Percentiles rank a stretch among this genome's conserved stretches.
Conservation (phyloP, 1,139 yeast genomes). For the Kodamaea sp. region DNA sequence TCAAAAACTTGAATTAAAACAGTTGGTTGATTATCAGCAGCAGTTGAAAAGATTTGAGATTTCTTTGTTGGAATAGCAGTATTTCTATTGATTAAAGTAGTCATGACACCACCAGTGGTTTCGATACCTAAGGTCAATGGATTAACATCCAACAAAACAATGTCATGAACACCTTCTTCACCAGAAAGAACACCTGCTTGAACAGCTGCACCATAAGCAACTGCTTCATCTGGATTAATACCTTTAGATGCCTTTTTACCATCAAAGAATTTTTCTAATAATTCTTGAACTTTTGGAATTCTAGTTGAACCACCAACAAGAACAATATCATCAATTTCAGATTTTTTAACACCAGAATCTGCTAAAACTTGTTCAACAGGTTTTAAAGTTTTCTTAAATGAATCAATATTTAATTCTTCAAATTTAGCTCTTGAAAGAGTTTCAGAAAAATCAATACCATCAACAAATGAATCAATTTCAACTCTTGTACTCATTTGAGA, state of each 20-base stretch:
- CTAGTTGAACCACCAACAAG: conserved; percentile 97
- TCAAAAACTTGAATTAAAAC: conserved; percentile 46
- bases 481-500: conserved; percentile 86
- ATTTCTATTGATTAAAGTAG: conserved; percentile 46
- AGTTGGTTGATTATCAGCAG: conserved; percentile 48
- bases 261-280: conserved; percentile 80
- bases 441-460: conserved; percentile 93
- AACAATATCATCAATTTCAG: conserved; percentile 86
- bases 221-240: conserved; percentile 84
- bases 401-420: conserved; percentile 84
- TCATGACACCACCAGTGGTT: conserved; percentile 50
- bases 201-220: conserved; percentile 54
- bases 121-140: conserved; percentile 50
- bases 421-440: conserved; percentile 92
- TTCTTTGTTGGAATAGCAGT: conserved; percentile 49
- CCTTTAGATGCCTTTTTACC: conserved; percentile 95
- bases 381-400: conserved; percentile 84
- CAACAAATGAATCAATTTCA: conserved; percentile 92
- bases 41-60: conserved; percentile 46
- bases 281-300: conserved; percentile 94
- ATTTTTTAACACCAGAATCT: conserved; percentile 81
- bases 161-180: conserved; percentile 49
- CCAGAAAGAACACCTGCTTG: conserved; percentile 96
- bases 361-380: conserved; percentile 92
- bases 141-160: conserved; percentile 47